phyloP scores from a whole-genome alignment of 31 red algal genomes.

The Asparagopsis taxiformis region DNA sequence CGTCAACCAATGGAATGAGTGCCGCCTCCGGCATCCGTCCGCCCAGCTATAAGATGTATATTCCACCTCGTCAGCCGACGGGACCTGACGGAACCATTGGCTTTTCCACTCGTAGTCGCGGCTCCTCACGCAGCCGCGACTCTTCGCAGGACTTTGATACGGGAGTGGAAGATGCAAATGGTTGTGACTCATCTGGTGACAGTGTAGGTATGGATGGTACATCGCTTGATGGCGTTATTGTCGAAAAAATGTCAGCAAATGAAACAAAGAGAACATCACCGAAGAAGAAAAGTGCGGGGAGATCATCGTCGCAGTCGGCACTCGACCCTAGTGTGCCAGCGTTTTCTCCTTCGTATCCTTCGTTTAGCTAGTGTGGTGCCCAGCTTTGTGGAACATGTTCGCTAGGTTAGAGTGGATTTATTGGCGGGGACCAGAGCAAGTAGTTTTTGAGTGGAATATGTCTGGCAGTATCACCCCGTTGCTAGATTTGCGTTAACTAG shows the following conservation, averaged over 20 bases:
- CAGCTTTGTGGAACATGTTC: background rate
- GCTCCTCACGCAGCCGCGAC: too few species aligned
- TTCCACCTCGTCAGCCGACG: conserved; percentile 49
- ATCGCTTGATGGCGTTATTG: too few species aligned
- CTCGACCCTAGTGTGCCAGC: conserved; percentile 61
- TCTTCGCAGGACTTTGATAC: too few species aligned
- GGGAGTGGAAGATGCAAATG: too few species aligned
- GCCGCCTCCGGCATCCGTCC: conserved; percentile 35
- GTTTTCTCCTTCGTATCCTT: conserved; percentile 45
- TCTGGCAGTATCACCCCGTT: too few species aligned
- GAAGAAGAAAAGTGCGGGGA: conserved; percentile 6
- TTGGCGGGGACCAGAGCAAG: too few species aligned
- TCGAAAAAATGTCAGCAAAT: background rate
- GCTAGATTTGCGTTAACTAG: too few species aligned
- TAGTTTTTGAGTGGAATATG: too few species aligned
- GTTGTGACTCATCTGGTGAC: too few species aligned
- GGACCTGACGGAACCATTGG: conserved; percentile 71
- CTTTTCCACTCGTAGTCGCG: conserved; percentile 22
- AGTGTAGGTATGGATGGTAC: too few species aligned
- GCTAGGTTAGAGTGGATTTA: background rate
- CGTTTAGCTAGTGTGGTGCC: background rate
- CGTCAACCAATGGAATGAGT: conserved; percentile 2
- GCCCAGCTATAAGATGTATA: conserved; percentile 45
- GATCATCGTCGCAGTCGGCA: conserved; percentile 22
- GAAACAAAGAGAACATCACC: conserved; percentile 2